Conservation (phyloP, 345 rosid species). For the Populus ilicifolia region DNA sequence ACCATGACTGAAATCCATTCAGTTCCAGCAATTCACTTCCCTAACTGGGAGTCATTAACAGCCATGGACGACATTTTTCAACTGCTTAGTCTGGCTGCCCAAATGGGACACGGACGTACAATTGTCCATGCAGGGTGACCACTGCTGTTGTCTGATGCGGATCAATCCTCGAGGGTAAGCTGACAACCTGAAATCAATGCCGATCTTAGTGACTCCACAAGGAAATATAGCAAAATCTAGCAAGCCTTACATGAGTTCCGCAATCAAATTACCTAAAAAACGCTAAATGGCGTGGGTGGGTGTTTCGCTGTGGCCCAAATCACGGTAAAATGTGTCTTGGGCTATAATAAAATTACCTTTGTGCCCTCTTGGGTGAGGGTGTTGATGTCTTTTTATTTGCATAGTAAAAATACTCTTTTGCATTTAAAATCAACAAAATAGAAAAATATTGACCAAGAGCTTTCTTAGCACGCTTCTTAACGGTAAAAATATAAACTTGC, state of each 20-base stretch:
- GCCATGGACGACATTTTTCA: neutral
- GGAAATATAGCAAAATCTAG: neutral
- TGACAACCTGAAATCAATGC: constrained; percentile 43
- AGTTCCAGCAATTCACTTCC: neutral
- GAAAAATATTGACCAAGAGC: too few species aligned
- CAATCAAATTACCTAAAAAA: neutral
- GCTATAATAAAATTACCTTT: too few species aligned
- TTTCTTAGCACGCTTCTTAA: too few species aligned
- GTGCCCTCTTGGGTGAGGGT: too few species aligned
- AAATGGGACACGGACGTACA: constrained; percentile 64
- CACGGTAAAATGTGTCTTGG: too few species aligned
- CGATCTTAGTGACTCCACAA: neutral
- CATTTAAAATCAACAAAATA: too few species aligned
- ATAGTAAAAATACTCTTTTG: too few species aligned
- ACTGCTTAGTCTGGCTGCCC: constrained; percentile 29
- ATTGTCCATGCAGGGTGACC: constrained; percentile 68
- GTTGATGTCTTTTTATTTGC: too few species aligned
- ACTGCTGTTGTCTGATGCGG: constrained; percentile 70
- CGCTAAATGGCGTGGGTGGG: too few species aligned
- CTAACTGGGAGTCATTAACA: neutral
- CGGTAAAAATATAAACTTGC: too few species aligned
- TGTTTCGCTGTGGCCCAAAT: too few species aligned
- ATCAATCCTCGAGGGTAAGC: constrained; percentile 59
- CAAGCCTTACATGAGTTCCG: neutral
- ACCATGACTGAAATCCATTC: neutral